These are phyloP conservation scores for Diplogelasinospora grovesii DNA, from an alignment of 495 filamentous ascomycete species.

Conservation along the genomic window DNA sequence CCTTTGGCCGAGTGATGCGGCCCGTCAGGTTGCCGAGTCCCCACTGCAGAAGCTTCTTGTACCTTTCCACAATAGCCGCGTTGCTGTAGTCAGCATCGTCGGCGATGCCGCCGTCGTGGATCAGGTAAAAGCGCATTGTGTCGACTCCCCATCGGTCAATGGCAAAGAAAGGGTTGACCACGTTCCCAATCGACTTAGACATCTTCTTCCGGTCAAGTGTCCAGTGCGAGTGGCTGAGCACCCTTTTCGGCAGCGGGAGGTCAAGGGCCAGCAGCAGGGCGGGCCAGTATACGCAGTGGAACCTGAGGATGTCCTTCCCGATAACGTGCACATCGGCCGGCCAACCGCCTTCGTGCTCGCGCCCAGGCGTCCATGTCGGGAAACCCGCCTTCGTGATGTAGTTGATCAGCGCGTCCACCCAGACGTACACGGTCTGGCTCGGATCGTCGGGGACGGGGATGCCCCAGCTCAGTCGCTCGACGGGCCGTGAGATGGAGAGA, in stretches of 20 bases:
- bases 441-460: constrained; percentile 81
- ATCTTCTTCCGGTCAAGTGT: constrained; percentile 85
- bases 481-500: constrained; percentile 81
- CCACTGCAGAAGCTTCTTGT: constrained; percentile 67
- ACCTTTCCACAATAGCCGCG: constrained; percentile 60
- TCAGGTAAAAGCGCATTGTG: constrained; percentile 79
- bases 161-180: constrained; percentile 91
- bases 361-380: constrained; percentile 61
- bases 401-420: constrained; percentile 93
- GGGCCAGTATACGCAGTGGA: constrained; percentile 98
- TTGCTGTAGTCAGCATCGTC: constrained; percentile 84
- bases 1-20: constrained; percentile 60
- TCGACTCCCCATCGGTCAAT: constrained; percentile 85
- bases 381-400: constrained; percentile 86
- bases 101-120: constrained; percentile 64
- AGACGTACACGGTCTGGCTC: constrained; percentile 92
- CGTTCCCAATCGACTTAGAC: constrained; percentile 92
- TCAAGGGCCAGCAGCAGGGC: constrained; percentile 87
- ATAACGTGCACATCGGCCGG: constrained; percentile 88
- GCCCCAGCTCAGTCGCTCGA: constrained; percentile 75
- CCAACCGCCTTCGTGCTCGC: constrained; percentile 57
- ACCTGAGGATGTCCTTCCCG: constrained; percentile 92
- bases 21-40: constrained; percentile 73
- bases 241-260: constrained; percentile 70
- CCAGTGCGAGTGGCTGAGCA: constrained; percentile 92